These are phyloP conservation scores for Trichoderma sp. DNA, from an alignment of 2,329 filamentous ascomycete species.

Conservation along the genomic window DNA sequence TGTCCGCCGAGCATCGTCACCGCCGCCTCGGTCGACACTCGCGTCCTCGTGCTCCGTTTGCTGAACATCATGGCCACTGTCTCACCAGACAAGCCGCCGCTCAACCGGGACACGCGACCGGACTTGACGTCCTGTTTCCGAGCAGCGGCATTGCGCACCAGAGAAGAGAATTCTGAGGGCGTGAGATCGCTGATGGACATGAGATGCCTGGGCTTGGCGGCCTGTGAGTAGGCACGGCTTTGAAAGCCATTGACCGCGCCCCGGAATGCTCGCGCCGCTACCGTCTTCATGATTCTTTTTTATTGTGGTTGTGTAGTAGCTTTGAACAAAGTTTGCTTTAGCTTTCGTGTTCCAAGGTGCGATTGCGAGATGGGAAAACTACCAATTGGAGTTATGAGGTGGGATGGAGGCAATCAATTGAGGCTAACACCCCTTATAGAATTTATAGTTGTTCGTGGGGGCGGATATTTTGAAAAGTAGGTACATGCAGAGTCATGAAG, in stretches of 20 bases:
- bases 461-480: neutral
- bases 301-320: neutral
- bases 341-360: neutral
- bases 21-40: conserved; percentile 89
- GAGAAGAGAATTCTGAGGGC: conserved; percentile 71
- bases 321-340: neutral
- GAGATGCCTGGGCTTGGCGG: conserved; percentile 68
- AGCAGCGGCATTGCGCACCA: conserved; percentile 77
- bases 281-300: conserved; percentile 32
- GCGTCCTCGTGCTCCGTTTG: conserved; percentile 90
- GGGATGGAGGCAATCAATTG: neutral
- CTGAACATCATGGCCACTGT: conserved; percentile 95
- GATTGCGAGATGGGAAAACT: neutral
- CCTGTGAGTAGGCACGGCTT: conserved; percentile 43
- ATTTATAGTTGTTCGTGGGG: neutral
- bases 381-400: neutral
- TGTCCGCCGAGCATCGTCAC: conserved; percentile 86
- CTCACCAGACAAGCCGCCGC: conserved; percentile 67
- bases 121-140: conserved; percentile 78
- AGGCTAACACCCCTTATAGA: too few relatives aligned
- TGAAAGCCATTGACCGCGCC: conserved; percentile 37
- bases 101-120: conserved; percentile 49
- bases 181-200: conserved; percentile 88
- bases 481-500: neutral
- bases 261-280: conserved; percentile 34